phyloP scores from a whole-genome alignment of 177 flowering plant genomes.

The Vitis hybrid region DNA sequence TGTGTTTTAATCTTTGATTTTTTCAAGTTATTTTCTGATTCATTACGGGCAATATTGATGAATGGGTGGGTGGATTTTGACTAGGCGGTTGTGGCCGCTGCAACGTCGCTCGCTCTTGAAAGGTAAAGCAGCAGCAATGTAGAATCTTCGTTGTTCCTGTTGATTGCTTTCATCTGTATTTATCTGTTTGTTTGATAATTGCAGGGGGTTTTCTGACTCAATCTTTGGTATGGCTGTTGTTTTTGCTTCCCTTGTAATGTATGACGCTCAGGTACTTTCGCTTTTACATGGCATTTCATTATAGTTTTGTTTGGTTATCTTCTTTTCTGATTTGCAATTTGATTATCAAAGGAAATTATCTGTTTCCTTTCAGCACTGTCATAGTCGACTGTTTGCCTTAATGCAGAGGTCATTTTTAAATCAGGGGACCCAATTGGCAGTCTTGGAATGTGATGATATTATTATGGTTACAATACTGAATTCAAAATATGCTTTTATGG shows the following conservation, averaged over 20 bases:
- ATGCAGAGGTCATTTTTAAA: no score
- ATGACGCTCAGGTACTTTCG: conserved; percentile 81
- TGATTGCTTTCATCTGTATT: background rate
- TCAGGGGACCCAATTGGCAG: no score
- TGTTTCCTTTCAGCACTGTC: no score
- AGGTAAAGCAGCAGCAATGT: conserved; percentile 37
- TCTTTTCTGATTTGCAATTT: background rate
- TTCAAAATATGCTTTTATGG: no score
- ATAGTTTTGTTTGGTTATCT: background rate
- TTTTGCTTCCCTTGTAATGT: conserved; percentile 83
- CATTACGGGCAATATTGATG: background rate
- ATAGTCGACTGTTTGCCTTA: no score
- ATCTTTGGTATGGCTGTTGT: conserved; percentile 73
- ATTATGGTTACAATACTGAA: no score
- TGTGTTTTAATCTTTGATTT: background rate
- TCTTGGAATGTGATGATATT: no score
- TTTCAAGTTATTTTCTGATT: background rate
- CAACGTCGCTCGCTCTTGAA: conserved; percentile 72
- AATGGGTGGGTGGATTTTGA: background rate
- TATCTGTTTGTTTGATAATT: background rate
- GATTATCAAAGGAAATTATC: no score
- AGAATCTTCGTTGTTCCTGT: no score
- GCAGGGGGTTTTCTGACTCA: conserved; percentile 87
- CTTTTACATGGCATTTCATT: background rate
- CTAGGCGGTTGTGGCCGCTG: conserved; percentile 79